phyloP scores from a whole-genome alignment of 768 basidiomycete genomes.

The Kwoniella newhampshirensis region DNA sequence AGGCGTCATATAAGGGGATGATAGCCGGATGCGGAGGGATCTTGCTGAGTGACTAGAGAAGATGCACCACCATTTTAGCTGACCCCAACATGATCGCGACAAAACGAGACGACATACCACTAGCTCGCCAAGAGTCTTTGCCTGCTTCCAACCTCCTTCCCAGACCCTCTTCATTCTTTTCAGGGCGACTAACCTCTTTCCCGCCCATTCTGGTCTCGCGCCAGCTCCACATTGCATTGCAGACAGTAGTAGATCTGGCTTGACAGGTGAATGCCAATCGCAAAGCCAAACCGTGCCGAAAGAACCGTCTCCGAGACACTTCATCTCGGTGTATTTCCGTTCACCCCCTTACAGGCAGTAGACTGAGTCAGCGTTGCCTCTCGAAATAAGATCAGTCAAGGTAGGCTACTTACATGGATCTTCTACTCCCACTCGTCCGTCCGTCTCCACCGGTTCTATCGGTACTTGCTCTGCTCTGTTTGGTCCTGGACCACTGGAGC shows the following conservation, averaged over 20 bases:
- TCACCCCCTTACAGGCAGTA: conserved; percentile 62
- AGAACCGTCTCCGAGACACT: conserved; percentile 95
- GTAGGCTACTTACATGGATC: conserved; percentile 35
- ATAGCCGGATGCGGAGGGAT: conserved; percentile 96
- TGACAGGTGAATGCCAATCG: conserved; percentile 96
- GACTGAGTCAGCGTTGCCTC: too few species aligned
- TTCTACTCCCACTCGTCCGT: conserved; percentile 32
- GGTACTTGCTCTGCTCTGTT: neutral
- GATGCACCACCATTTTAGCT: conserved; percentile 7
- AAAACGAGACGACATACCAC: conserved; percentile 42
- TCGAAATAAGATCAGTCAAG: too few species aligned
- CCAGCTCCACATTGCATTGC: conserved; percentile 95
- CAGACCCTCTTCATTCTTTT: conserved; percentile 98
- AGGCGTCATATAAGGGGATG: conserved; percentile 98
- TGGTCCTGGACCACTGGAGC: neutral
- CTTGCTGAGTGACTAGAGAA: conserved; percentile 76
- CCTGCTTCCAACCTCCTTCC: conserved; percentile 98
- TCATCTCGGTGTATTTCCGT: conserved; percentile 89
- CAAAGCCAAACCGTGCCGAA: conserved; percentile 98
- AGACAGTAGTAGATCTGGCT: conserved; percentile 83
- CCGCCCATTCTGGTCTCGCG: conserved; percentile 87
- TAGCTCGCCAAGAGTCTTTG: conserved; percentile 89
- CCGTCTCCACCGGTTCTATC: neutral
- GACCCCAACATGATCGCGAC: neutral
- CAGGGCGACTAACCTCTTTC: conserved; percentile 91